Evolutionary conservation across 116 monocot genomes (phyloP), one percentile per base, ranked within the genome.

Genomic region (Posidonia oceanica): DNA sequence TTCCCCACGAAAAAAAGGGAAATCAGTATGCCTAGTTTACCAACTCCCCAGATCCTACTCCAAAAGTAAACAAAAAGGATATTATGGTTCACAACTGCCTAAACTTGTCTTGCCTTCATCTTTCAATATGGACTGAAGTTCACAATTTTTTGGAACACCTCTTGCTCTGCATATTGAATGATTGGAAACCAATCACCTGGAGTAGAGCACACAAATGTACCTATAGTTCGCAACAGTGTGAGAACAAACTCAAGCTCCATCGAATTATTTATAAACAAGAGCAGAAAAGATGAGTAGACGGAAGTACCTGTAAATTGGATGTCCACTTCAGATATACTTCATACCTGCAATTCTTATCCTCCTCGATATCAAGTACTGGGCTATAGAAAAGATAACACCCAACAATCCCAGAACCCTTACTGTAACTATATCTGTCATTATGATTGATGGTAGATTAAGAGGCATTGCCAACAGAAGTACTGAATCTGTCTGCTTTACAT

Each of bases 281-380:
- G 40, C 39, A 22, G 7, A 66, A 16, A 41, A 4, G 51, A 53
- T 15, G 53, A 53, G 2, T 3, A 29, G 15, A 48, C 21, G 29
- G 23, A 20, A 6, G 53, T 68, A 68, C 53, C 61, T 67, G 36
- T 58, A 58, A 54, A 15, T 53, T 36, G 16, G 29, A 68, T 58
- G 36, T 29, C 11, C 55, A 54, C 71, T 75, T 91, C 82, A 98
- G 58, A 98, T 98, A 72, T 87, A 98, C 75, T 84, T 92, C 93
- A 98, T 89, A 59, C 97, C 97, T 40, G 93, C 92, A 62, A 98
- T 82, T 61, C 91, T 81, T 62, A 80, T 89, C 44, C 82, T 81
- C 79, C 97, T 89, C 3, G 97, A 98, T 74, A 98, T 84, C 59
- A 93, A 42, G 56, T 89, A 93, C 52, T 98, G 97, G 14, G 80